A percentile compares a stretch with the other conserved stretches of the same genome.
phyloP scores from a whole-genome alignment of 2,329 filamentous ascomycete genomes.

The Daldinia eschscholtzii region DNA sequence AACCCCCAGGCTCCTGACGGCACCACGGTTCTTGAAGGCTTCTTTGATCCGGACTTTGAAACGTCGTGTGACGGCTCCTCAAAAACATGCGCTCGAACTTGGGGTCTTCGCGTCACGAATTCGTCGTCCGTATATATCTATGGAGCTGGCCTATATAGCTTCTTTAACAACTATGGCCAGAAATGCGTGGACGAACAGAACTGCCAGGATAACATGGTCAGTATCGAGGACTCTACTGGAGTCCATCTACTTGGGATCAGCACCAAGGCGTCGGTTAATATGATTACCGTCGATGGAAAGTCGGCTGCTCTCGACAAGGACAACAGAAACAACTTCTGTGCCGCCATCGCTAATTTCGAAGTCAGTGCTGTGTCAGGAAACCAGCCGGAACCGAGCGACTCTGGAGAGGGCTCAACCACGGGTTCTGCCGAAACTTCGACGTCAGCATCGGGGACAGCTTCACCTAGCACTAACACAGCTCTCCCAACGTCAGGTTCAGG shows the following conservation, averaged over 20 bases:
- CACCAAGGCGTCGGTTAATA: constrained; percentile 81
- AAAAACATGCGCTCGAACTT: constrained; percentile 76
- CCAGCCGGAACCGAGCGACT: constrained; percentile 31
- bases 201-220: constrained; percentile 84
- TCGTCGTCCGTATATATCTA: constrained; percentile 77
- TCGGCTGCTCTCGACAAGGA: constrained; percentile 67
- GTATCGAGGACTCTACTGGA: constrained; percentile 70
- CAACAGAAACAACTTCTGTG: constrained; percentile 76
- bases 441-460: constrained; percentile 18
- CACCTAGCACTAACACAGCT: constrained; percentile 12
- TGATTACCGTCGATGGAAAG: constrained; percentile 74
- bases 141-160: constrained; percentile 82
- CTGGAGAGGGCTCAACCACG: constrained; percentile 27
- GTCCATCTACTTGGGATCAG: constrained; percentile 76
- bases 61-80: constrained; percentile 63
- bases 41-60: constrained; percentile 76
- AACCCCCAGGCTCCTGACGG: constrained; percentile 80
- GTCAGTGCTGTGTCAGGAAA: constrained; percentile 24
- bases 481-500: constrained; percentile 25
- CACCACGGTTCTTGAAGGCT: constrained; percentile 70
- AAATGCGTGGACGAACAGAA: constrained; percentile 74
- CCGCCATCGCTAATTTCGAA: constrained; percentile 68
- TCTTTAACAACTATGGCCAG: constrained; percentile 86
- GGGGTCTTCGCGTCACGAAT: constrained; percentile 78
- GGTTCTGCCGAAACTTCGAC: constrained; percentile 24